Evolutionary conservation across 2,329 filamentous ascomycete genomes (phyloP), one percentile per base, ranked within the genome.

Genomic region (Trichoderma gracile): DNA sequence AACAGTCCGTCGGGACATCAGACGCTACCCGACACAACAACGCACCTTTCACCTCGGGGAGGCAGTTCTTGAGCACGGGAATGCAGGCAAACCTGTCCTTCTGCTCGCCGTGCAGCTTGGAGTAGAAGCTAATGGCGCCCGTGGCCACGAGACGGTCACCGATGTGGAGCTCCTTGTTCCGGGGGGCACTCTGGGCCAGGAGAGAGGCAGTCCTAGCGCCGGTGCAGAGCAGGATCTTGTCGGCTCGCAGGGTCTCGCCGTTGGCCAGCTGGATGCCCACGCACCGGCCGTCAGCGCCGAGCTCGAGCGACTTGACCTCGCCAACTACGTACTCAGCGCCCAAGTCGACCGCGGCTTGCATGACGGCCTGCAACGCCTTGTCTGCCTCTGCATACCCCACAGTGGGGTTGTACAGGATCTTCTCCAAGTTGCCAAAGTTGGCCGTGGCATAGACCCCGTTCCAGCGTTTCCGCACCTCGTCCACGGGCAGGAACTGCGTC

Each of bases 341-440:
- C 38, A 81, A 72, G 59, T 81, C 78, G 9, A 86, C 70, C 25
- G 79, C 81, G 57, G 78, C 78, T 65, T 82, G 80, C 7, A 84
- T 84, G 15, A 87, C 81, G 14, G 82, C 83, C 57, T 77, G 75
- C 54, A 88, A 74, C 43, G 82, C 80, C 72, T 86, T 82, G 63
- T 84, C 84, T 14, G 85, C 85, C 57, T 84, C 82, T 19, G 80
- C 84, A 79, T 84, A 87, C 2, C 85, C 85, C 72, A 84, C 85
- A 38, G 79, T 82, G 66, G 81, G 82, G 75, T 87, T 88, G 68
- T 83, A 79, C 23, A 85, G 78, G 19, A 87, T 78, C 67, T 81
- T 81, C 66, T 83, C 82, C 52, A 86, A 79, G 8, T 78, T 83
- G 7, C 78, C 79, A 70, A 86, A 86, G 66, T 87, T 79, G 38